A percentile compares a stretch with the other conserved stretches of the same genome.
Conservation (phyloP, 2,329 filamentous ascomycete species). For the Aspergillus sojae region DNA sequence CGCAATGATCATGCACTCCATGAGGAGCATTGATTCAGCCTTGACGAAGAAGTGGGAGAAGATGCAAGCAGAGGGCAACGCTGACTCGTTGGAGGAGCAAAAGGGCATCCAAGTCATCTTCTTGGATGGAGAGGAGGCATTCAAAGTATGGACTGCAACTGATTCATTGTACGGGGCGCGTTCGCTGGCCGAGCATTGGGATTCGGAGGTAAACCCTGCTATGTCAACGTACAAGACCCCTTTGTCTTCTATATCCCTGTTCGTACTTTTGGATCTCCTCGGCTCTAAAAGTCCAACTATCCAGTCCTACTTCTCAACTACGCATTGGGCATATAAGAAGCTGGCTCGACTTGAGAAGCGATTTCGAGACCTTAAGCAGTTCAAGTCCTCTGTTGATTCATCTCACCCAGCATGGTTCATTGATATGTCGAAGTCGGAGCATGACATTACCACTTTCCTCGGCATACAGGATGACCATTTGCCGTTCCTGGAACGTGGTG, state of each 20-base stretch:
- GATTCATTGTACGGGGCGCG: constrained; percentile 90
- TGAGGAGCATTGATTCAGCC: constrained; percentile 76
- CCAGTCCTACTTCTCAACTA: constrained; percentile 84
- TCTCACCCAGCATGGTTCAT: constrained; percentile 63
- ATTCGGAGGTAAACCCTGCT: constrained; percentile 66
- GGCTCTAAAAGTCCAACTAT: constrained; percentile 70
- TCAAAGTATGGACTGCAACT: constrained; percentile 72
- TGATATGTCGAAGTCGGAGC: constrained; percentile 60
- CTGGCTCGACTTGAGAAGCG: constrained; percentile 75
- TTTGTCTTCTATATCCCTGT: constrained; percentile 79
- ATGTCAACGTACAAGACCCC: constrained; percentile 74
- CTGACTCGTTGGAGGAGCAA: constrained; percentile 66
- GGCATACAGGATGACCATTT: constrained; percentile 83
- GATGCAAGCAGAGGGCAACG: constrained; percentile 64
- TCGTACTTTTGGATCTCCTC: constrained; percentile 88
- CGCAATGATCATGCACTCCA: constrained; percentile 87
- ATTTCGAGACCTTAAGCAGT: constrained; percentile 66
- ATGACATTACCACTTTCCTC: constrained; percentile 50
- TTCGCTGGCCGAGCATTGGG: constrained; percentile 81
- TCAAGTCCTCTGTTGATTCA: constrained; percentile 57
- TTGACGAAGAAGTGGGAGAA: constrained; percentile 79
- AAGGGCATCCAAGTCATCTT: constrained; percentile 87
- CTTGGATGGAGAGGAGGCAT: constrained; percentile 93
- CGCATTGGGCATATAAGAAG: constrained; percentile 87
- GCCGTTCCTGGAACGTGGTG: constrained; percentile 83